Base-by-base conservation (phyloP, 1,284 basidiomycete species). In the Fomitopsis schrenkii region DNA sequence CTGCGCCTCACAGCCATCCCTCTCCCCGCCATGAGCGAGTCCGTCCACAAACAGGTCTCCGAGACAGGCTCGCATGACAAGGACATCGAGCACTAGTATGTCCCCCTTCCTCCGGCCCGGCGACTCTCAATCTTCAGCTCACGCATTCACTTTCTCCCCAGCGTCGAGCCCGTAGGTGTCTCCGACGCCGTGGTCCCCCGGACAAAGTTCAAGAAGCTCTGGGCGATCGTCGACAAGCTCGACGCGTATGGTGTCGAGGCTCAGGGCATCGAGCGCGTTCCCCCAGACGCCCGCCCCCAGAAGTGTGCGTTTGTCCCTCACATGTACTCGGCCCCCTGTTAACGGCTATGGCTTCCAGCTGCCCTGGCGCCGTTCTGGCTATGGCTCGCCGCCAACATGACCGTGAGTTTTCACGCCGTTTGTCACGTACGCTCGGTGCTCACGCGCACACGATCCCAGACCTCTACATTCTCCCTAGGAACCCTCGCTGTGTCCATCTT, bases 401-500 rank as follows among this genome's bases (percentile, higher is more conserved):
- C 60, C 57, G 60, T 61, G 17, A 53, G 60, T 35, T 8, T 38
- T 15, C 17, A n/a, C 14, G 12, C 5, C 8, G n/a, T 17, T 17
- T 28, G 30, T 28, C 30, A 57, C 33, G 48, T 22, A 12, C 17
- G 28, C 26, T 35, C 48, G 26, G 7, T 26, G 8, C n/a, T 9
- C 36, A 22, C 5, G 14, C 17, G 38, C 14, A 50, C 22, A 22
- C 22, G 22, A 65, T 62, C 41, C 58, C 67, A 55, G 59, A 73
- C 40, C 71, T 74, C 15, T 35, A 61, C 60, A 19, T 71, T 75
- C 59, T 73, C 75, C 0, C 69, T 75, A 15, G 75, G 75, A 30
- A 74, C 74, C 5, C 70, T 77, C 9, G 74, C 71, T 15, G 66
- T 68, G 7, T 68, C 70, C 17, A 64, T 72, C 45, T 76, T 72